phyloP scores from a whole-genome alignment of 495 filamentous ascomycete species.

The Aspergillus hancockii region DNA sequence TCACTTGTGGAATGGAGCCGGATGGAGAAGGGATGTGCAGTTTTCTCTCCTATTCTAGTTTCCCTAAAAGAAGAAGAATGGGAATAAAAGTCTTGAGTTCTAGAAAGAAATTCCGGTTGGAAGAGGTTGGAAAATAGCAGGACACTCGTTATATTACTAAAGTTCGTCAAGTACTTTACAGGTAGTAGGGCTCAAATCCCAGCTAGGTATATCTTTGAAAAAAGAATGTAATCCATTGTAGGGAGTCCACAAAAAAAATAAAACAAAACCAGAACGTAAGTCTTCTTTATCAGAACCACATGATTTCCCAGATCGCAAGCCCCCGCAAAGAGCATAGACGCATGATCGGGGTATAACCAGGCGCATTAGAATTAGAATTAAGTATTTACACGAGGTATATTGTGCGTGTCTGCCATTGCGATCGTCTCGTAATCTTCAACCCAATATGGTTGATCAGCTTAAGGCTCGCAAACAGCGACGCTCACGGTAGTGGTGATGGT shows the following conservation, averaged over 20 bases:
- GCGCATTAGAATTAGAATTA: constrained; percentile 44
- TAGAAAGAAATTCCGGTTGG: background rate
- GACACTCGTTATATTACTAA: constrained; percentile 1
- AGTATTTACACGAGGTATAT: constrained; percentile 36
- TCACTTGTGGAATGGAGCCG: background rate
- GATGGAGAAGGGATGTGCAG: background rate
- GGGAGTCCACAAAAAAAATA: constrained; percentile 24
- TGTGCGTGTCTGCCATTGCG: constrained; percentile 24
- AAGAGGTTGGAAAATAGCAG: background rate
- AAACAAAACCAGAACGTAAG: constrained; percentile 11
- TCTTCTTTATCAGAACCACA: background rate
- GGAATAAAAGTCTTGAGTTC: background rate
- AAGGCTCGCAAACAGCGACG: constrained; percentile 32
- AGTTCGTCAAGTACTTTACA: constrained; percentile 12
- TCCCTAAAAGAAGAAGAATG: background rate
- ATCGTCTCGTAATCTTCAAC: constrained; percentile 19
- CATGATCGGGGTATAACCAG: constrained; percentile 7
- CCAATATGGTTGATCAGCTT: background rate
- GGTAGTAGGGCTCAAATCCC: background rate
- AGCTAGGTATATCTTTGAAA: constrained; percentile 10
- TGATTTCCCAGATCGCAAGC: constrained; percentile 5
- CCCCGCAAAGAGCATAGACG: constrained; percentile 3
- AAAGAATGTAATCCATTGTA: constrained; percentile 45
- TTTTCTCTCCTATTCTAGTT: background rate
- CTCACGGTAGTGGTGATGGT: constrained; percentile 36